Evolutionary conservation across 495 filamentous ascomycete genomes (phyloP), one percentile per base, ranked within the genome.

Genomic region (Parathielavia hyrcaniae): DNA sequence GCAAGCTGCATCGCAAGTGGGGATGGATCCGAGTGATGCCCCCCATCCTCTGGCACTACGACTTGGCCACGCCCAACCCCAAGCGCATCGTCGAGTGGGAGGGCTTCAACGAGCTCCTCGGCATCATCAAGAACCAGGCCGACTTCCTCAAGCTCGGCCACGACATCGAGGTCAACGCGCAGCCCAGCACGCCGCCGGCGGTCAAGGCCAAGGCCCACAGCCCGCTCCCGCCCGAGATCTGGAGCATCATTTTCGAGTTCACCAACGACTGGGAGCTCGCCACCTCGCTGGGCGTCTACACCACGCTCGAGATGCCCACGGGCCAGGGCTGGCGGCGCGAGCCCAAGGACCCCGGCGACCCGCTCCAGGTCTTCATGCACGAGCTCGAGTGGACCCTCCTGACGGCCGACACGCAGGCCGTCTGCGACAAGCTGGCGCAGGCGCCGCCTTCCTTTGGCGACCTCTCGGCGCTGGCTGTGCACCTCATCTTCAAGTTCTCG

Each of bases 251-350:
- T 23, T 84, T 97, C 43, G 86, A 93, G 62, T 83, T 85, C 61
- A 78, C 90, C 16, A 82, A 82, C 16, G 91, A 97, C 67, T 97
- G 91, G 91, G 91, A 96, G 71, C 77, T 90, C 4, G 86, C 91
- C 16, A 86, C 81, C 50, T 84, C 87, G 2, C 78, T 97, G 13
- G 84, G 89, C 52, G 77, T 97, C 43, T 88, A 86, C 61, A 87
- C 89, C 5, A 90, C 78, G 45, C 73, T 96, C 8, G 78, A 82
- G 16, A 82, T 85, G 34, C 90, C 91, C 2, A 64, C 74, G 16
- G 84, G 89, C 65, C 55, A 62, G 39, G 61, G 64, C 19, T 97
- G 91, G 91, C 71, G 68, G 19, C 67, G 64, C 17, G 69, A 68
- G 34, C 72, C 73, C 20, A 61, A 66, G 10, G 73, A 67, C 58